Percentiles rank a stretch among this genome's conserved stretches.
These are phyloP conservation scores for Atkinsonella hypoxylon DNA, from an alignment of 2,329 filamentous ascomycete genomes.

Conservation along the genomic window DNA sequence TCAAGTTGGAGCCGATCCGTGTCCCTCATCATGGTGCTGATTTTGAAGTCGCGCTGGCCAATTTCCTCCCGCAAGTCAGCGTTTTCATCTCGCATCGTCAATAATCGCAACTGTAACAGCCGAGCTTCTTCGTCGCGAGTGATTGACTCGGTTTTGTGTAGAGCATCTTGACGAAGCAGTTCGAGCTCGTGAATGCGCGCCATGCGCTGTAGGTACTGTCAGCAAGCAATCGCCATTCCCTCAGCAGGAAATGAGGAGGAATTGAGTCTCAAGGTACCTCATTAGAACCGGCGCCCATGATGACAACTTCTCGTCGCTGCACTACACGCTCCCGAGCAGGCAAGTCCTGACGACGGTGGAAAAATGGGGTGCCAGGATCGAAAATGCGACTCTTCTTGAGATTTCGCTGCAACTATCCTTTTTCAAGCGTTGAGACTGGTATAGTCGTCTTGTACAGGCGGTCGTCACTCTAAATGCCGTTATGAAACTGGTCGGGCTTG, in stretches of 20 bases:
- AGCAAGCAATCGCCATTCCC: slow-evolving; percentile 9
- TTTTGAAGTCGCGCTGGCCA: slow-evolving; percentile 44
- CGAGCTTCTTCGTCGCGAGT: slow-evolving; percentile 65
- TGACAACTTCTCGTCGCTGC: slow-evolving; percentile 6
- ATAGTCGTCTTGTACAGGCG: neutral
- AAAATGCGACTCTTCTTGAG: neutral
- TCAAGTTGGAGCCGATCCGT: slow-evolving; percentile 28
- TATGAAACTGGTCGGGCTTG: slow-evolving; percentile 1
- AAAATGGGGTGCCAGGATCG: neutral
- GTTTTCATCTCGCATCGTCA: slow-evolving; percentile 67
- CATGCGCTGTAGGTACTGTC: slow-evolving; percentile 24
- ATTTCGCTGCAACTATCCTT: too few relatives aligned
- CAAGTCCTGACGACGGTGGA: neutral
- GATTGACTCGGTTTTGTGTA: slow-evolving; percentile 54
- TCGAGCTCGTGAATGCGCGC: slow-evolving; percentile 47
- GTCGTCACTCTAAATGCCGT: neutral
- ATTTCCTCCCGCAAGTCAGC: slow-evolving; percentile 54
- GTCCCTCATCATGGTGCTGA: slow-evolving; percentile 33
- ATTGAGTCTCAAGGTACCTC: slow-evolving; percentile 13
- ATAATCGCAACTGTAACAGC: slow-evolving; percentile 52
- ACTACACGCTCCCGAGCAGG: neutral
- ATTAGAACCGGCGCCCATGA: slow-evolving; percentile 15
- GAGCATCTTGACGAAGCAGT: slow-evolving; percentile 53
- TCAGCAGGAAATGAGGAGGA: neutral
- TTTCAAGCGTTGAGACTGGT: neutral